phyloP scores from a whole-genome alignment of 2,329 filamentous ascomycete species.

The Cladophialophora carrionii region DNA sequence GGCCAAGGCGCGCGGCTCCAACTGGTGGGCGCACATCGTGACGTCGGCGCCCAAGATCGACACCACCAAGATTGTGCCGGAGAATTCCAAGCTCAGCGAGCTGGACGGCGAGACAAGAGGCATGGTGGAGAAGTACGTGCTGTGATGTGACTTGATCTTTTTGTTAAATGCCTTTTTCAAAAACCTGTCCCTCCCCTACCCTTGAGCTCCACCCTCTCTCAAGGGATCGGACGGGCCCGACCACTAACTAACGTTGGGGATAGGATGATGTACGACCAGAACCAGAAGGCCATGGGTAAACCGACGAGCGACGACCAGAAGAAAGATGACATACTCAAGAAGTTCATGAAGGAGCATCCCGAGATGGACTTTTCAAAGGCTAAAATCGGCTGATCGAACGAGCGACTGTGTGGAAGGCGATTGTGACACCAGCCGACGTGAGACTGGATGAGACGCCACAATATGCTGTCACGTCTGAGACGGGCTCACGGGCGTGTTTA shows the following conservation, averaged over 20 bases:
- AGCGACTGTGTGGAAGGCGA: not conserved
- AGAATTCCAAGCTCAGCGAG: conserved; percentile 88
- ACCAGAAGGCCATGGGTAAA: conserved; percentile 89
- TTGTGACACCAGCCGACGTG: not conserved
- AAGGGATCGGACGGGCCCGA: too few relatives aligned
- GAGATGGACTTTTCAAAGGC: conserved; percentile 72
- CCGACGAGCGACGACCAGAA: conserved; percentile 93
- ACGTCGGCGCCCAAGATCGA: conserved; percentile 88
- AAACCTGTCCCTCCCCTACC: too few relatives aligned
- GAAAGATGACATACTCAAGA: conserved; percentile 88
- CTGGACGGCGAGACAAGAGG: conserved; percentile 90
- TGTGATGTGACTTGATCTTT: too few relatives aligned
- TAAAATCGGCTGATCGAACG: conserved; percentile 57
- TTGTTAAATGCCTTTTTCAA: too few relatives aligned
- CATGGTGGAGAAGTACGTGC: conserved; percentile 83
- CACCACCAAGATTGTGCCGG: conserved; percentile 90
- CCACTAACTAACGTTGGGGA: not conserved
- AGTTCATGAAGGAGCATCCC: conserved; percentile 82
- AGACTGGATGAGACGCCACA: not conserved
- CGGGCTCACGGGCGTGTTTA: not conserved
- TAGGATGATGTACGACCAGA: conserved; percentile 97
- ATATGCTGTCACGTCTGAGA: not conserved
- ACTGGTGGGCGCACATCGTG: conserved; percentile 97
- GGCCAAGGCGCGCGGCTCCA: conserved; percentile 94
- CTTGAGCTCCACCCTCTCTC: too few relatives aligned